Conservation (phyloP, 2,329 filamentous ascomycete genomes). For the Clonostachys chloroleuca region DNA sequence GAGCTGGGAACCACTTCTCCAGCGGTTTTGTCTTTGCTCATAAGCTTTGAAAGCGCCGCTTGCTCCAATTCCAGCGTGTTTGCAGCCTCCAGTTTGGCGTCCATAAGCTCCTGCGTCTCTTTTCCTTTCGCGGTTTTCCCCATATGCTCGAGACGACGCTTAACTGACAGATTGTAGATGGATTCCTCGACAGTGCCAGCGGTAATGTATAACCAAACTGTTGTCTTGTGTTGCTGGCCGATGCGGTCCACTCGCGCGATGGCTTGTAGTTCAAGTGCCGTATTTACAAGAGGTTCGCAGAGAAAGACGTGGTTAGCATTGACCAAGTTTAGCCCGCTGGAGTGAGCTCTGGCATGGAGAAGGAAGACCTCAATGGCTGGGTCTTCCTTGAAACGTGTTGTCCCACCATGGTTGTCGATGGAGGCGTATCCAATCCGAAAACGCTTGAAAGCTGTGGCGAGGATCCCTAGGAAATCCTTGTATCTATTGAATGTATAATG, state of each 20-base stretch:
- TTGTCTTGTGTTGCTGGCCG: slow-evolving; percentile 82
- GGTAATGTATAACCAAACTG: slow-evolving; percentile 94
- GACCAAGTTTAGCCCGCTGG: slow-evolving; percentile 84
- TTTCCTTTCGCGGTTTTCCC: slow-evolving; percentile 26
- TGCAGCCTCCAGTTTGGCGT: slow-evolving; percentile 69
- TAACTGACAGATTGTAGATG: slow-evolving; percentile 83
- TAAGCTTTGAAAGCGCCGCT: slow-evolving; percentile 63
- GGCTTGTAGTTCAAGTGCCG: slow-evolving; percentile 88
- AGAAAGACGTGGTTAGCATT: slow-evolving; percentile 93
- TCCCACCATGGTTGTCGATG: slow-evolving; percentile 65
- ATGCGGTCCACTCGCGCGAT: slow-evolving; percentile 95
- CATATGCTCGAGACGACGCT: slow-evolving; percentile 75
- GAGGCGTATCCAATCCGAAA: slow-evolving; percentile 72
- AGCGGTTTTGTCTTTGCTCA: slow-evolving; percentile 64
- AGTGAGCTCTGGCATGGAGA: slow-evolving; percentile 83
- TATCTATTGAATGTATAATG: slow-evolving; percentile 34
- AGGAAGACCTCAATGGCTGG: slow-evolving; percentile 76
- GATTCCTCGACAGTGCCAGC: slow-evolving; percentile 86
- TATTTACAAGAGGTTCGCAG: slow-evolving; percentile 90
- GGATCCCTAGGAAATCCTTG: slow-evolving; percentile 71
- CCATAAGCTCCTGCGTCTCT: slow-evolving; percentile 40
- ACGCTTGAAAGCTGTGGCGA: slow-evolving; percentile 63
- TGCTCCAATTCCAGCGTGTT: slow-evolving; percentile 82
- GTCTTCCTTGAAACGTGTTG: slow-evolving; percentile 73
- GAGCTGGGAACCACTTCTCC: slow-evolving; percentile 76